Conservation (phyloP, 2,329 filamentous ascomycete genomes). For the Lasiodiplodia hormozganensis region DNA sequence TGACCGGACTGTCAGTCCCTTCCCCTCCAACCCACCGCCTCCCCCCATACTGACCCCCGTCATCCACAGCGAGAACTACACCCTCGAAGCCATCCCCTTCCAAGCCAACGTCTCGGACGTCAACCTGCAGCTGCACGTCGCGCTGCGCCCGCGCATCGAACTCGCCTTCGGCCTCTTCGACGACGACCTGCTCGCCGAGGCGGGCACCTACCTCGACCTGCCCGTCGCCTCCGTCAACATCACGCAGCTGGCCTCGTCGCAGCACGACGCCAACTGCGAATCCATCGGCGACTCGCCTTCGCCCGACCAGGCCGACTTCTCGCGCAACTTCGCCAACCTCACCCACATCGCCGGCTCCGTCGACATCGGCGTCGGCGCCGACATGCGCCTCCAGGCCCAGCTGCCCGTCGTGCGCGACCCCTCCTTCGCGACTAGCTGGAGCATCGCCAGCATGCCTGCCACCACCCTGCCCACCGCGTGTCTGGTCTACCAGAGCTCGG, state of each 20-base stretch:
- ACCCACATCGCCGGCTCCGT: constrained; percentile 8
- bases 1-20: constrained; percentile 12
- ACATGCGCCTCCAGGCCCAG: constrained; percentile 18
- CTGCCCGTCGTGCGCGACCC: constrained; percentile 11
- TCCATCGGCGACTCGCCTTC: neutral
- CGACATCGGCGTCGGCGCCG: constrained; percentile 15
- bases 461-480: constrained; percentile 17
- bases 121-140: constrained; percentile 39
- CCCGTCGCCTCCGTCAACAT: constrained; percentile 32
- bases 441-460: constrained; percentile 8
- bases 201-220: constrained; percentile 41
- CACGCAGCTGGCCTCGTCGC: constrained; percentile 9
- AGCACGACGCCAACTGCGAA: constrained; percentile 2
- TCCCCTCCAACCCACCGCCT: too few species aligned
- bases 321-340: constrained; percentile 6
- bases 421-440: neutral
- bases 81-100: constrained; percentile 43
- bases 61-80: constrained; percentile 32
- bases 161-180: constrained; percentile 45
- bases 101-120: constrained; percentile 39
- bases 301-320: constrained; percentile 15
- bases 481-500: constrained; percentile 13
- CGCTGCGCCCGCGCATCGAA: constrained; percentile 44
- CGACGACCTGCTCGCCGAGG: constrained; percentile 37
- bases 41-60: neutral